Evolutionary conservation across 768 basidiomycete species (phyloP).

Genomic region (Clavulina sp.): DNA sequence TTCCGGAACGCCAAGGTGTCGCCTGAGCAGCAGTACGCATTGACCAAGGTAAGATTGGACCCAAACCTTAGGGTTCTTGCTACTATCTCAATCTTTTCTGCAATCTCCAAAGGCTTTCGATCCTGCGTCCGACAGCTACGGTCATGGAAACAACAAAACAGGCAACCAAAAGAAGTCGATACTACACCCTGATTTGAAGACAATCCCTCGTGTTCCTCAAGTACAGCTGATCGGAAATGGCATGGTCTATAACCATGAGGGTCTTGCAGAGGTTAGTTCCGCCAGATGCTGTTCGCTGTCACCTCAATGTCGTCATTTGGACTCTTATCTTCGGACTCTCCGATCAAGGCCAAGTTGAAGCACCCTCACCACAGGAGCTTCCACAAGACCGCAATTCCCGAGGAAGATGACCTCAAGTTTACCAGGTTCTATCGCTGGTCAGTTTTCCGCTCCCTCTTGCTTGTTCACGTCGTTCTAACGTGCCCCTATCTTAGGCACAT

Average conservation of each 20-base stretch:
- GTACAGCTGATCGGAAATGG: conserved; percentile 91
- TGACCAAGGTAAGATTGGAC: conserved; percentile 51
- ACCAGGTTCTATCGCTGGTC: conserved; percentile 82
- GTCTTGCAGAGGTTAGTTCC: conserved; percentile 35
- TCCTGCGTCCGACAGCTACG: conserved; percentile 43
- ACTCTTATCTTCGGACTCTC: not conserved
- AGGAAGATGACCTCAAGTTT: conserved; percentile 51
- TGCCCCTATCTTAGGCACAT: conserved; percentile 34
- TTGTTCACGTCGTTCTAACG: not conserved
- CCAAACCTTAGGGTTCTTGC: not conserved
- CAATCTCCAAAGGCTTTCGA: conserved; percentile 57
- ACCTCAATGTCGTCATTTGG: not conserved
- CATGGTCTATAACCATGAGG: conserved; percentile 60
- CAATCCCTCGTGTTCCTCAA: conserved; percentile 72
- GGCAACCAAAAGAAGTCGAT: conserved; percentile 57
- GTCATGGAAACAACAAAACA: conserved; percentile 82
- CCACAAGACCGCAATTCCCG: conserved; percentile 60
- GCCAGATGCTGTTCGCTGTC: not conserved
- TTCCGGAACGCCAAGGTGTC: conserved; percentile 52
- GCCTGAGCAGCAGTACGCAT: conserved; percentile 68
- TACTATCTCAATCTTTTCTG: not conserved
- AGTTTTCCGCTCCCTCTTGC: not conserved
- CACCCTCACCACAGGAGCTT: conserved; percentile 77
- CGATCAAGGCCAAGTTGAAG: conserved; percentile 42
- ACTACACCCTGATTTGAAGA: conserved; percentile 79